Base-by-base conservation (phyloP, 768 basidiomycete genomes). In the Rhizopogon roseolus region DNA sequence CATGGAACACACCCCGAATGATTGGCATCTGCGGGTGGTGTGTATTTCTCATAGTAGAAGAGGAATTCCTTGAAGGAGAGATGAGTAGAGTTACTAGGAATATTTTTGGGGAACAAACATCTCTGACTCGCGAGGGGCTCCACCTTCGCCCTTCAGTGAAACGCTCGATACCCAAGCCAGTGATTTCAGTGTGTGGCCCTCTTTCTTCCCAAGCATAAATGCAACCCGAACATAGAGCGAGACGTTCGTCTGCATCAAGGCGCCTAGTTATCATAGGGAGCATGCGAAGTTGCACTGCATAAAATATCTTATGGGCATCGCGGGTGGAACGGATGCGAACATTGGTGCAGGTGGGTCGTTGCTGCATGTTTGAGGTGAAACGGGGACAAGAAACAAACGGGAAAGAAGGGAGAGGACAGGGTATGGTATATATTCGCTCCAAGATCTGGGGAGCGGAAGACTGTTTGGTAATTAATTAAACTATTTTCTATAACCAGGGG, bases 141-240 rank as follows among this genome's bases (percentile, higher is more conserved):
- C 90, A 92, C 58, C 85, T 78, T 62, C 85, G 78, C 22, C 90
- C 90, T 66, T 92, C 90, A 4, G 90, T 92, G 69, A 90, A 92
- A 28, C 90, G 80, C 64, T 92, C 90, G 64, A 92, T 92, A 29
- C 88, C 86, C 32, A 89, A 76, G 13, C 88, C 88, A 3, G 85
- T 87, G 13, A 88, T 81, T 67, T 89, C 89, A 22, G 80, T 80
- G 60, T 84, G 81, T 14, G 87, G 84, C 22, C 81, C 81, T 45
- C 88, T 76, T 64, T 90, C 88, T 70, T 90, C 89, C 89, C 88
- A 80, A 49, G 78, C 78, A 51, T 79, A 81, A 37, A 81, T 76
- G 54, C 67, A 72, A 41, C 73, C 69, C 8, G 69, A 71, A 36
- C 62, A 58, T 52, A 86, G 70, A 3, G 81, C 81, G 16, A 76